Evolutionary conservation across 805 yeast genomes (phyloP).

Genomic region (Candida anglica): DNA sequence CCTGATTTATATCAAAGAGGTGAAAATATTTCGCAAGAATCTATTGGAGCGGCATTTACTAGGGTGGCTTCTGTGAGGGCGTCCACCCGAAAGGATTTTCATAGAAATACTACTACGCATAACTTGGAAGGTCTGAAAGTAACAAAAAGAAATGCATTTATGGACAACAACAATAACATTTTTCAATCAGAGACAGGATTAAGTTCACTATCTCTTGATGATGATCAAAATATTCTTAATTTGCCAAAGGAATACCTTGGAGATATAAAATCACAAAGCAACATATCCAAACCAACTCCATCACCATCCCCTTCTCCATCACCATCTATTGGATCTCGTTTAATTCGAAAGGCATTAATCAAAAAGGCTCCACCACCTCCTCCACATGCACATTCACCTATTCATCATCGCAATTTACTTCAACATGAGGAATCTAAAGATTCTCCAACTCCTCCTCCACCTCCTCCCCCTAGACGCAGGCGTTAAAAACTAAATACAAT

Average conservation of each 20-base stretch:
- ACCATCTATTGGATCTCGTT: constrained; percentile 18
- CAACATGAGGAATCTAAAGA: background rate
- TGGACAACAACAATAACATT: constrained; percentile 26
- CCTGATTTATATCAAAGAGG: constrained; percentile 1
- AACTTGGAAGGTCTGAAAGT: constrained; percentile 10
- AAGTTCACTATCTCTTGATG: background rate
- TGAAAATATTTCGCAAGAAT: constrained; percentile 13
- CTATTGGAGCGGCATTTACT: constrained; percentile 20
- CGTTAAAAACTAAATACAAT: constrained; percentile 6
- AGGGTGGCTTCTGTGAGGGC: constrained; percentile 35
- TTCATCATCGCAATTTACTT: constrained; percentile 3
- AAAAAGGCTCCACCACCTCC: constrained; percentile 42
- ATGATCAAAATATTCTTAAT: constrained; percentile 20
- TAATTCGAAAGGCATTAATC: constrained; percentile 24
- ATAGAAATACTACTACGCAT: constrained; percentile 28
- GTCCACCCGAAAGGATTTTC: constrained; percentile 30
- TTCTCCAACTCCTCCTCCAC: constrained; percentile 22
- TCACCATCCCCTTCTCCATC: too few relatives aligned
- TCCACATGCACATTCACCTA: constrained; percentile 15
- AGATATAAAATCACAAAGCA: constrained; percentile 14
- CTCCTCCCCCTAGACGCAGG: constrained; percentile 33
- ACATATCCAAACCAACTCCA: too few relatives aligned
- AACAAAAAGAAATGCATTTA: background rate
- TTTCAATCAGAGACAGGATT: too few relatives aligned
- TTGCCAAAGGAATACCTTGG: constrained; percentile 28